A percentile compares a stretch with the other conserved stretches of the same genome.
Conservation (phyloP, 768 basidiomycete genomes). For the Chlorophyllum brunneum region DNA sequence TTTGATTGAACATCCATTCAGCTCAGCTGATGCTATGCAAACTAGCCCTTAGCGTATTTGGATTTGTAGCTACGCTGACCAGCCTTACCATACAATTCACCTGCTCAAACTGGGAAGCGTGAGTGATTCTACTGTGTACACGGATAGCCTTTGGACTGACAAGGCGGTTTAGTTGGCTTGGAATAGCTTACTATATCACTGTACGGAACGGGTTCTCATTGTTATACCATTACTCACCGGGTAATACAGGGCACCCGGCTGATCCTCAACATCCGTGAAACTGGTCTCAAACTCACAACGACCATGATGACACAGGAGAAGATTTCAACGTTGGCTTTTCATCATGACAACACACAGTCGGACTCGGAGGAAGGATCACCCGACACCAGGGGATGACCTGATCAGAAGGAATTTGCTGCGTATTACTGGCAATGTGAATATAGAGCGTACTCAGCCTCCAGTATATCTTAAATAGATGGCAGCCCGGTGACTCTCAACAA, state of each 20-base stretch:
- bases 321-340: constrained; percentile 8
- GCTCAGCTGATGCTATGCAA: not conserved
- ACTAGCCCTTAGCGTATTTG: constrained; percentile 3
- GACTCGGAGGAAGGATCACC: not conserved
- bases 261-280: constrained; percentile 10
- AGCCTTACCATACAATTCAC: not conserved
- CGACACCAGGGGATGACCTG: not conserved
- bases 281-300: not conserved
- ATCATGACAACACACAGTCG: not conserved
- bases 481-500: no score
- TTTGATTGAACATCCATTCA: not conserved
- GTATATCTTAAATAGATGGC: no score
- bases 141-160: not conserved
- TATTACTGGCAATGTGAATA: no score
- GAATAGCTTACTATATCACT: constrained; percentile 1
- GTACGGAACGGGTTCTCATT: not conserved
- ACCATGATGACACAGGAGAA: constrained; percentile 10
- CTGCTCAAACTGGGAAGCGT: constrained; percentile 9
- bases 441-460: no score
- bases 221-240: not conserved
- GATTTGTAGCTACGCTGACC: not conserved
- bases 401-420: no score
- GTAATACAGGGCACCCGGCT: constrained; percentile 6
- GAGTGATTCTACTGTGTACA: not conserved
- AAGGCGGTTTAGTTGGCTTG: not conserved